Evolutionary conservation across 2,329 filamentous ascomycete genomes (phyloP), one percentile per base, ranked within the genome.

Genomic region (Pyrenophora tritici-repentis): DNA sequence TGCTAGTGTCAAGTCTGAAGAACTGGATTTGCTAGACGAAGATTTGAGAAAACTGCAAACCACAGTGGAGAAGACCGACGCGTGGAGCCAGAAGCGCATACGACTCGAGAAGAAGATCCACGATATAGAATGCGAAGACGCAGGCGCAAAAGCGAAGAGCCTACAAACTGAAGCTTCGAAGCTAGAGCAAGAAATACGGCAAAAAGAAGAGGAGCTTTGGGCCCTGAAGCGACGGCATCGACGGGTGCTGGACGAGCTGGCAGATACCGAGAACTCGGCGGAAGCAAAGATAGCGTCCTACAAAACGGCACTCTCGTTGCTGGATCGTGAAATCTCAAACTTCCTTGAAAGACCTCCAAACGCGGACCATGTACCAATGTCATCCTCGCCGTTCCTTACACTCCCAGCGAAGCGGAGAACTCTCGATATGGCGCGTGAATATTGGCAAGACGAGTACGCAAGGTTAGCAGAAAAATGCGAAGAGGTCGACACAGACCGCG

Each of bases 231-330:
- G 79, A 39, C 78, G 82, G 22, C 83, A 85, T 58, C 76, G 80
- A n/a, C 81, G 79, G 66, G 71, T 91, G 0, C 74, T 82, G 54
- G 79, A 79, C 2, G 80, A 83, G 62, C 83, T 90, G 38, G 78
- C 82, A 6, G 84, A 87, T 47, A 79, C 85, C 1, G 80, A 81
- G 56, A 91, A 86, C 59, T 80, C 81, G 46, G 78, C 86, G 32
- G 88, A 91, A 67, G 86, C 88, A 2, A 85, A 84, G n/a, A 70
- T 91, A 12, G 89, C 86, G 47, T 86, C 87, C 0, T 91, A 90
- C 68, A 83, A 81, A 16, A 83, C 86, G 1, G 86, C 87, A 3
- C 73, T 90, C 31, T 82, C 78, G 47, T 82, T 89, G 46, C 80
- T 89, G 5, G 86, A 91, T 53, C 76, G 75, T 12, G 83, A 88